These are phyloP conservation scores for Chaetomium globosum DNA, from an alignment of 2,329 filamentous ascomycete genomes.

Conservation along the genomic window DNA sequence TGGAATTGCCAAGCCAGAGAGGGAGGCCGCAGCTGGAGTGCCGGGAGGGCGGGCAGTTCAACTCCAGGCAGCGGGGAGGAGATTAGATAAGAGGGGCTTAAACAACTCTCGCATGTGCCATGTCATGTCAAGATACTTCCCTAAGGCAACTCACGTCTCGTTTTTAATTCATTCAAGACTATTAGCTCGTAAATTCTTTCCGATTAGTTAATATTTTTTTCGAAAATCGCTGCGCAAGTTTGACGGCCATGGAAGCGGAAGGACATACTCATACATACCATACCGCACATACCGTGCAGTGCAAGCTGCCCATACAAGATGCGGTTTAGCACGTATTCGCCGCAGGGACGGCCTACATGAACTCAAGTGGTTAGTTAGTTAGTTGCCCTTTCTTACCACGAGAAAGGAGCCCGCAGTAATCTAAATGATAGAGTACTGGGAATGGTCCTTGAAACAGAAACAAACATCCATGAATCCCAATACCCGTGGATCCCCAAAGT, in stretches of 20 bases:
- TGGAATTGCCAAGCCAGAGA: constrained; percentile 24
- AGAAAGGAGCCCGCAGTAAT: neutral
- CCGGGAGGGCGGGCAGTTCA: too few relatives aligned
- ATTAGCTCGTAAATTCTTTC: neutral
- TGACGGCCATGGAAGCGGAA: too few relatives aligned
- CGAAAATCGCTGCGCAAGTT: too few relatives aligned
- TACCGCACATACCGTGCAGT: too few relatives aligned
- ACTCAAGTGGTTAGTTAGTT: neutral
- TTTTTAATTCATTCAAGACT: neutral
- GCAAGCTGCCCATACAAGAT: neutral
- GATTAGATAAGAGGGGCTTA: neutral
- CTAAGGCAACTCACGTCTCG: neutral
- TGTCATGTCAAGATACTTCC: neutral
- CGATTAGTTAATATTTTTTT: too few relatives aligned
- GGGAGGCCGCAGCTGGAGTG: neutral
- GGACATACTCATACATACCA: too few relatives aligned
- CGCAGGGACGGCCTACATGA: neutral
- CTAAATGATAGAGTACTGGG: neutral
- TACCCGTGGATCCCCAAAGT: too few relatives aligned
- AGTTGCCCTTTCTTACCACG: neutral
- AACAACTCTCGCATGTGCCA: neutral
- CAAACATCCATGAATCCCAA: neutral
- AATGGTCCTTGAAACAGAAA: neutral
- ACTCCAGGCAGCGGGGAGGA: neutral
- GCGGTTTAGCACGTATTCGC: neutral